phyloP scores from a whole-genome alignment of 108 stramenopile genomes.

The Seminavis robusta region DNA sequence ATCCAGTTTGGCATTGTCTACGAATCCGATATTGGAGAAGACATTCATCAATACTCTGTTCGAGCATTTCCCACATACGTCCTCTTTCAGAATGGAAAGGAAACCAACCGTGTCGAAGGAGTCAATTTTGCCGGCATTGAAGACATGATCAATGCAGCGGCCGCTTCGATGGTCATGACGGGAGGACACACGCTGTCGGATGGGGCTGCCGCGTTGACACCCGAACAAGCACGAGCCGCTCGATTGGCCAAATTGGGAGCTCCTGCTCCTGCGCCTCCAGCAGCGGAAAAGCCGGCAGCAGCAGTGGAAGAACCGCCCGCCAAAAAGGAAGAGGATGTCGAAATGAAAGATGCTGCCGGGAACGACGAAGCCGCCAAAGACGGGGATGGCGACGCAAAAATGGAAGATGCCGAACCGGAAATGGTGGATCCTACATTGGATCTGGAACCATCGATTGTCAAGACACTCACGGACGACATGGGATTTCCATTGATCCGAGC shows the following conservation, averaged over 20 bases:
- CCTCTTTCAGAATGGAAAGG: constrained; percentile 30
- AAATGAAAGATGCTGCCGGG: constrained; percentile 17
- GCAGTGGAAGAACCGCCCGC: constrained; percentile 8
- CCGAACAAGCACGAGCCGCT: constrained; percentile 54
- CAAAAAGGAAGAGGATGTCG: constrained; percentile 14
- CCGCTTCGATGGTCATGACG: constrained; percentile 15
- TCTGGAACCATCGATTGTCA: constrained; percentile 46
- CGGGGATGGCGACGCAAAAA: constrained; percentile 12
- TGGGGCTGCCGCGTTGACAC: constrained; percentile 22
- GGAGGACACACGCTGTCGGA: constrained; percentile 68
- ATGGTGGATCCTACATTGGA: constrained; percentile 42
- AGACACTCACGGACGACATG: constrained; percentile 78
- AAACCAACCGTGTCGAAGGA: constrained; percentile 64
- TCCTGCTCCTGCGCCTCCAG: constrained; percentile 17
- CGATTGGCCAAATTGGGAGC: constrained; percentile 58
- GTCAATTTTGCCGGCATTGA: constrained; percentile 63
- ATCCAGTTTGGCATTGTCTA: constrained; percentile 58
- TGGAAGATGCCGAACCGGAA: constrained; percentile 10
- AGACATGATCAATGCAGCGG: constrained; percentile 43
- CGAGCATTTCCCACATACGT: constrained; percentile 82
- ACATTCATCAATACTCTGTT: constrained; percentile 52
- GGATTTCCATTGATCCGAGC: constrained; percentile 86
- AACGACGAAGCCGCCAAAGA: constrained; percentile 7
- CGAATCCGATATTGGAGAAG: constrained; percentile 63
- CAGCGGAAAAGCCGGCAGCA: constrained; percentile 5